Evolutionary conservation across 257 asterid species (phyloP).

Genomic region (Salvia rosmarinus): DNA sequence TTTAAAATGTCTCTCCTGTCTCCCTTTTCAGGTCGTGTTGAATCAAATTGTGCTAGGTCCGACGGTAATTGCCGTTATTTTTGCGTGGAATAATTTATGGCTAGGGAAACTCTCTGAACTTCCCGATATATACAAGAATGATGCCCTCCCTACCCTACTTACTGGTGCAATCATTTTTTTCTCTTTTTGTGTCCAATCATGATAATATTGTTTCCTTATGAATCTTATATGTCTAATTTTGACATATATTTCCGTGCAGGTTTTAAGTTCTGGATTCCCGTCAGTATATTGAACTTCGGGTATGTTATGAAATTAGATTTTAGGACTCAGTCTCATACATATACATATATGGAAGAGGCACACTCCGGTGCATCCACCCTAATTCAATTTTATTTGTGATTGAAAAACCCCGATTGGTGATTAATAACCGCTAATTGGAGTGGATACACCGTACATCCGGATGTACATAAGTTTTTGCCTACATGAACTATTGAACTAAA

Average conservation of each 20-base stretch:
- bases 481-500: background rate
- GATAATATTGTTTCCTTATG: constrained; percentile 14
- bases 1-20: constrained; percentile 15
- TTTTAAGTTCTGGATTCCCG: constrained; percentile 95
- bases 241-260: constrained; percentile 53
- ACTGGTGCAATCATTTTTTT: constrained; percentile 56
- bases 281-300: constrained; percentile 90
- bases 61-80: constrained; percentile 72
- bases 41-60: constrained; percentile 91
- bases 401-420: too few relatives aligned
- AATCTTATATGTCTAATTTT: background rate
- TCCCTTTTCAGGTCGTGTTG: constrained; percentile 61
- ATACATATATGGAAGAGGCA: too few relatives aligned
- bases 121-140: constrained; percentile 82
- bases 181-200: constrained; percentile 2
- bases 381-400: too few relatives aligned
- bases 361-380: too few relatives aligned
- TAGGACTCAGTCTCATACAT: too few relatives aligned
- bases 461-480: constrained; percentile 27
- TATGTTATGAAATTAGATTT: too few relatives aligned
- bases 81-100: constrained; percentile 96
- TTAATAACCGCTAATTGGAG: too few relatives aligned
- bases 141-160: constrained; percentile 81
- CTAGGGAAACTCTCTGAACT: constrained; percentile 83
- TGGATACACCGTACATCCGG: too few relatives aligned